Evolutionary conservation across 2,329 filamentous ascomycete species (phyloP).

Genomic region (Geosmithia putterillii): DNA sequence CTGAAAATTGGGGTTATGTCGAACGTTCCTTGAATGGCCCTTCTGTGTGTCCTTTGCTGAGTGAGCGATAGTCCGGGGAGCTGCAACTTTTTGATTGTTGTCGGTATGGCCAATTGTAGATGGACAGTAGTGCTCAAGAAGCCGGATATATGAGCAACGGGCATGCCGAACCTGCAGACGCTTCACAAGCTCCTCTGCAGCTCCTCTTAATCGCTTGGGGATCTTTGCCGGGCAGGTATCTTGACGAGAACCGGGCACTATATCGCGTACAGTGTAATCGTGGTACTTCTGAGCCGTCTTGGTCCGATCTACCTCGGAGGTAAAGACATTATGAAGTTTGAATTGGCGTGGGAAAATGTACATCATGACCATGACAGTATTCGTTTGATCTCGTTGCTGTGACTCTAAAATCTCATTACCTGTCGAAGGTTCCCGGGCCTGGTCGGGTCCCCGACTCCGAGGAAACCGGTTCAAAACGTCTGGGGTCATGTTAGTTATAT

Average conservation of each 20-base stretch:
- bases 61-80: conserved; percentile 1
- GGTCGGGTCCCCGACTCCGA: background rate
- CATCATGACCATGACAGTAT: conserved; percentile 66
- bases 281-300: conserved; percentile 65
- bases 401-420: background rate
- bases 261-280: conserved; percentile 76
- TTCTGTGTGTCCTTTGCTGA: background rate
- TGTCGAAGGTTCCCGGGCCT: background rate
- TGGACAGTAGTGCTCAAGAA: conserved; percentile 76
- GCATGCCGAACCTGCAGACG: conserved; percentile 59
- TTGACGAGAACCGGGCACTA: conserved; percentile 47
- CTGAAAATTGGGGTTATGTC: conserved; percentile 2
- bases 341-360: conserved; percentile 93
- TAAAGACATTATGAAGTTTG: conserved; percentile 85
- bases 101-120: conserved; percentile 12
- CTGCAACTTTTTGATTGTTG: background rate
- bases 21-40: background rate
- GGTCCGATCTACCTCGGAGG: conserved; percentile 47
- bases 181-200: conserved; percentile 43
- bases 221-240: conserved; percentile 18
- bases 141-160: conserved; percentile 65
- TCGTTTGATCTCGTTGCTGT: conserved; percentile 15
- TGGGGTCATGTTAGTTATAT: conserved; percentile 20
- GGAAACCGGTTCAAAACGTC: conserved; percentile 70
- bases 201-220: conserved; percentile 59